A percentile compares a stretch with the other conserved stretches of the same genome.
These are phyloP conservation scores for Urostyla sp. DNA, from an alignment of 73 alveolate genomes.

Conservation along the genomic window DNA sequence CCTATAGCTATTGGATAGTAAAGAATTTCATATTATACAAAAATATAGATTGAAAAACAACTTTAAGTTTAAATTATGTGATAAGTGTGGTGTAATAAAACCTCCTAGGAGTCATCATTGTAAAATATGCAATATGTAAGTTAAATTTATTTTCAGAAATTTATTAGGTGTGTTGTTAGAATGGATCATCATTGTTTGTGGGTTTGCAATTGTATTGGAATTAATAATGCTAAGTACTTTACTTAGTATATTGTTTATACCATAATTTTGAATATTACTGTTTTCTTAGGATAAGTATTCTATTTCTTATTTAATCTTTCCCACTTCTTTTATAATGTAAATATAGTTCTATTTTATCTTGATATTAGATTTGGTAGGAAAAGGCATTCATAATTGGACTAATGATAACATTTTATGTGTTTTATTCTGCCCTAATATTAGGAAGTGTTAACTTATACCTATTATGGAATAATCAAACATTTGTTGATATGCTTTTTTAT, in stretches of 20 bases:
- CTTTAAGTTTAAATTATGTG: constrained; percentile 2
- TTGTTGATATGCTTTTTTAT: constrained; percentile 6
- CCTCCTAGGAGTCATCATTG: constrained; percentile 59
- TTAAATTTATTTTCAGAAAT: background rate
- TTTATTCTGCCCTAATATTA: background rate
- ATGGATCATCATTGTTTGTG: constrained; percentile 58
- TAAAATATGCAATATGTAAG: constrained; percentile 15
- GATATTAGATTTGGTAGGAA: too few species aligned
- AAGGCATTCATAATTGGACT: background rate
- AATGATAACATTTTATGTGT: background rate
- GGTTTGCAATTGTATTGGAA: constrained; percentile 44
- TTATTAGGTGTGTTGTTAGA: constrained; percentile 28
- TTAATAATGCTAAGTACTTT: constrained; percentile 34
- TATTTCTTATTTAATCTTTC: too few species aligned
- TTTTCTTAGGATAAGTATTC: background rate
- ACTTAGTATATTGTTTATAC: background rate
- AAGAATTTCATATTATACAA: background rate
- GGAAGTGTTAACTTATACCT: background rate
- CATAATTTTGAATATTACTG: background rate
- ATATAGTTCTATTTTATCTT: too few species aligned
- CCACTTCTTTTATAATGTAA: too few species aligned
- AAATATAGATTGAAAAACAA: background rate
- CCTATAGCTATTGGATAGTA: background rate
- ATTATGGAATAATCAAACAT: background rate
- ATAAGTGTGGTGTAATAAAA: constrained; percentile 7